Evolutionary conservation across 768 basidiomycete genomes (phyloP), one percentile per base, ranked within the genome.

Genomic region (Floccularia luteovirens): DNA sequence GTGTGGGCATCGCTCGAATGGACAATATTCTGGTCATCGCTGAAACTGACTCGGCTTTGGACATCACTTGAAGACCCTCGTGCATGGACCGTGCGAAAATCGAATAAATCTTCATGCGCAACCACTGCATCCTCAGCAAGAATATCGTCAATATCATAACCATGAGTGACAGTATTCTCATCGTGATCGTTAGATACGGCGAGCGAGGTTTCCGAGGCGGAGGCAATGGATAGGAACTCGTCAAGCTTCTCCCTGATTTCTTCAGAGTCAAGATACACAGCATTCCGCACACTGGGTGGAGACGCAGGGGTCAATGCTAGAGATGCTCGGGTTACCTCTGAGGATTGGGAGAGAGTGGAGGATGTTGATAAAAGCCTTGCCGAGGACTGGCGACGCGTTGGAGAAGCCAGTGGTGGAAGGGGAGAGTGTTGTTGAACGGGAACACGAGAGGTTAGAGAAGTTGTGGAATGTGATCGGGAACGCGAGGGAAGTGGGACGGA

Each of bases 221-320:
- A 34, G 23, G 44, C 44, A 12, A 46, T 27, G 34, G 43, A 39
- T 11, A 63, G 48, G 35, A 61, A 44, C 39, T 47, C 43, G 31
- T 51, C 53, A 36, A 59, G 28, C 36, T 51, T 48, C 38, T 49
- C 48, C 7, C 49, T 44, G 17, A 62, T 53, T 44, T 59, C 56
- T 6, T 58, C 59, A 6, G 57, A 54, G 40, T 63, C 56, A 36
- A 66, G 52, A 38, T 66, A 66, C 34, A 64, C 58, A 14, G 64
- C 64, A 37, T 62, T 58, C 4, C 63, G 51, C 21, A 20, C 38
- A 13, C 31, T n/a, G 14, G 3, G 21, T 20, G 5, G 38, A 30
- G 1, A 41, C 42, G 27, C 41, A 20, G 19, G 38, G 24, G 25
- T 4, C 25, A 24, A 25, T 20, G 5, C 20, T 30, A 16, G 19